Evolutionary conservation across 495 filamentous ascomycete species (phyloP), one percentile per base, ranked within the genome.

Genomic region (Neurospora pannonica): DNA sequence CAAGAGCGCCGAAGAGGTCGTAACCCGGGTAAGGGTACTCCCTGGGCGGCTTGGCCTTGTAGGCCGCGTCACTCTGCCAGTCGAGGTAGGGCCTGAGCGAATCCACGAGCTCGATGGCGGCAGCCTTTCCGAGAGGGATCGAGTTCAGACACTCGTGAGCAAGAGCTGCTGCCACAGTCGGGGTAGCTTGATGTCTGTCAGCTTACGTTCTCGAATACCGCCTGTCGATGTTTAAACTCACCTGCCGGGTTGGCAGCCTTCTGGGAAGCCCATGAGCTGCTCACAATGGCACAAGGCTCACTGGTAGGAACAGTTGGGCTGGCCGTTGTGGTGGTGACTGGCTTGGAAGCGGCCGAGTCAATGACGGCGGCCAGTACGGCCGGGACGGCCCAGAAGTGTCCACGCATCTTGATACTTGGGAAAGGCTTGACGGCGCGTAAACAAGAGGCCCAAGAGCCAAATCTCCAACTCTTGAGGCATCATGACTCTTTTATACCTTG

Each of bases 41-140:
- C 42, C 73, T 37, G 9, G 85, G 85, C 5, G 85, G 85, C 28
- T 82, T 73, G 71, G 83, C 83, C 67, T 86, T 81, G 77, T 83
- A 86, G 36, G 83, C 79, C 6, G 84, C 73, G 38, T 84, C 85
- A 69, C 78, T 81, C 54, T 86, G 84, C 81, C 80, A 83, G 48
- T 82, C 75, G 28, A 77, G 24, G 43, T 79, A 83, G 17, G 81
- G 76, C 72, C 76, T 77, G 37, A 82, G 75, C 43, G 78, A 74
- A 70, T 81, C 74, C 28, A 83, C 75, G 34, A 81, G 79, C 21
- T 82, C 71, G 36, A 78, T 76, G 10, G 80, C 81, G n/a, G 72
- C 79, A 7, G 69, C 34, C 38, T 77, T 75, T n/a, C 71, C 70
- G 36, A 80, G 79, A 17, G 81, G 81, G 9, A 83, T 75, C 21